These are phyloP conservation scores for Apiotrichum laibachii DNA, from an alignment of 1,284 basidiomycete genomes.

Conservation along the genomic window DNA sequence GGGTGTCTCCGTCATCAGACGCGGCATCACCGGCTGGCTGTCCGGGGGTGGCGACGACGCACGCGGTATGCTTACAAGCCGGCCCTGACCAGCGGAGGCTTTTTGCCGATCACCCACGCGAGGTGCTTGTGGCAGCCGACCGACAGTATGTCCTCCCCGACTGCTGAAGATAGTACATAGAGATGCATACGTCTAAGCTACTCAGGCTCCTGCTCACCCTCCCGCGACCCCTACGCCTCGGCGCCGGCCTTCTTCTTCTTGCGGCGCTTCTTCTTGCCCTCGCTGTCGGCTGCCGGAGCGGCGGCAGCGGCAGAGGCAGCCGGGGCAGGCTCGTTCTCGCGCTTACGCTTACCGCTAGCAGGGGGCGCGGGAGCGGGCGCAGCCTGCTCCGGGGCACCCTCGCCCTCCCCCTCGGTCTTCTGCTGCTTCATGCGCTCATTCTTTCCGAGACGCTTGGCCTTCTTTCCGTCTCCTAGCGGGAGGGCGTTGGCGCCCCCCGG, in stretches of 20 bases:
- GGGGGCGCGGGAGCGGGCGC: not conserved
- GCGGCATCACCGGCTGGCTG: too few species aligned
- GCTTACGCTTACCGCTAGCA: not conserved
- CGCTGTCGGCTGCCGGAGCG: not conserved
- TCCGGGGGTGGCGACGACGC: too few species aligned
- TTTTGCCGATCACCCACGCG: too few species aligned
- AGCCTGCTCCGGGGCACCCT: not conserved
- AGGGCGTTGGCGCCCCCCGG: constrained; percentile 17
- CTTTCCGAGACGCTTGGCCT: constrained; percentile 52
- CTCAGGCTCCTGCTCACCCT: too few species aligned
- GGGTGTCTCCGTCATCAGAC: too few species aligned
- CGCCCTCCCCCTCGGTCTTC: constrained; percentile 10
- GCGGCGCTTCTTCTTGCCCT: constrained; percentile 22
- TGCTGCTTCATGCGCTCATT: constrained; percentile 48
- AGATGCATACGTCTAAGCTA: not conserved
- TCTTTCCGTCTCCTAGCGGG: constrained; percentile 14
- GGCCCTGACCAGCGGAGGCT: too few species aligned
- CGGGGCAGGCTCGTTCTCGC: not conserved
- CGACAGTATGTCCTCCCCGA: too few species aligned
- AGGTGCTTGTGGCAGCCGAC: too few species aligned
- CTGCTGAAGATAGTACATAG: constrained; percentile 7
- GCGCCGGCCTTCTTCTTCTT: constrained; percentile 20
- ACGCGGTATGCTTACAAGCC: too few species aligned
- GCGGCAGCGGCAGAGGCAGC: not conserved
- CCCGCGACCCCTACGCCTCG: not conserved